phyloP scores from a whole-genome alignment of 2,329 filamentous ascomycete species.

The Cladosporium sp. region DNA sequence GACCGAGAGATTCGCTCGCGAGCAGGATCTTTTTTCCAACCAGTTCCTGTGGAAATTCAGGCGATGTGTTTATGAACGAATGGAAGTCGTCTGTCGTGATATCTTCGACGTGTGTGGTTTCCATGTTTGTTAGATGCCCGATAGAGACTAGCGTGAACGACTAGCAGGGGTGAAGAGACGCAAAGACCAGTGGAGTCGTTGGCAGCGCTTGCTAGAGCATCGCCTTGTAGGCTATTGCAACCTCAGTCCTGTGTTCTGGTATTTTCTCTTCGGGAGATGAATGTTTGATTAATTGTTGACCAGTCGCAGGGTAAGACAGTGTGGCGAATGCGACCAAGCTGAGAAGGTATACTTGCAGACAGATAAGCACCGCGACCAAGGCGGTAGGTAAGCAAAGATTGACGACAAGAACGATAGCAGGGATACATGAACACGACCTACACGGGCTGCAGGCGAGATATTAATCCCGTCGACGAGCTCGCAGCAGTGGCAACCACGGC shows the following conservation, averaged over 20 bases:
- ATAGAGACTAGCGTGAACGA: neutral
- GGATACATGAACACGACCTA: neutral
- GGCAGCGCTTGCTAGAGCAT: slow-evolving; percentile 6
- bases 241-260: neutral
- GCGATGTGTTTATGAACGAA: neutral
- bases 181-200: slow-evolving; percentile 1
- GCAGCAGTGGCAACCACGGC: neutral
- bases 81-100: neutral
- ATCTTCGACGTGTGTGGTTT: slow-evolving; percentile 6
- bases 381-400: no score
- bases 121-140: neutral
- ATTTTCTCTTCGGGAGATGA: neutral
- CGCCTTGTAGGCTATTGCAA: neutral
- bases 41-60: slow-evolving; percentile 43
- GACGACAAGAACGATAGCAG: neutral
- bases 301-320: neutral
- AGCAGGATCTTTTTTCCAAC: slow-evolving; percentile 59
- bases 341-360: neutral
- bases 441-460: neutral
- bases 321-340: neutral
- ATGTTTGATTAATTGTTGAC: neutral
- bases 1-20: slow-evolving; percentile 67
- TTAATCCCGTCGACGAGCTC: neutral
- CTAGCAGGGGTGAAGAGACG: neutral
- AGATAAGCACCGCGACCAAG: neutral